Conservation (phyloP, 805 yeast genomes). For the Candida nanaspora region DNA sequence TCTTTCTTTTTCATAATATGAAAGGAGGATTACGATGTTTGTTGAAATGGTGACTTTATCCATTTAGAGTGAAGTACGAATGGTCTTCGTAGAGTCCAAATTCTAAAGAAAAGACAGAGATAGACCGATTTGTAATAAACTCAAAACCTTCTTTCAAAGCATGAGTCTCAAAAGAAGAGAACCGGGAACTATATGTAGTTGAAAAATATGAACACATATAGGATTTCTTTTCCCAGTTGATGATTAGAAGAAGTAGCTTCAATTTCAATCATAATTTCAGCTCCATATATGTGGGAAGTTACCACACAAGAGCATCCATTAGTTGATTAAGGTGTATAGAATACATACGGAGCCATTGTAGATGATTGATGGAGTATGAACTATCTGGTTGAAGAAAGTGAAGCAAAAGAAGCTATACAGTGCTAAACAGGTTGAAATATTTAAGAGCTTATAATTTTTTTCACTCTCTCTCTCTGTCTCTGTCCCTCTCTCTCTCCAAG, state of each 20-base stretch:
- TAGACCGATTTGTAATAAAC: slow-evolving; percentile 23
- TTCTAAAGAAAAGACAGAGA: not conserved
- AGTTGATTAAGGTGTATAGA: not conserved
- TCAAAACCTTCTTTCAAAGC: slow-evolving; percentile 21
- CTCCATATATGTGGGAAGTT: no score
- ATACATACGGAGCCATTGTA: slow-evolving; percentile 4
- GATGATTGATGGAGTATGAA: not conserved
- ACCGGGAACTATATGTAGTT: no score
- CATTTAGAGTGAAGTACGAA: slow-evolving; percentile 28
- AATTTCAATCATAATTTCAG: slow-evolving; percentile 1
- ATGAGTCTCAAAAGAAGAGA: no score
- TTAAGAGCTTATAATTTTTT: no score
- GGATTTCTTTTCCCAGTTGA: no score
- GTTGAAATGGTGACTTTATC: slow-evolving; percentile 12
- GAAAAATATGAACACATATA: no score
- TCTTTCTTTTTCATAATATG: no score
- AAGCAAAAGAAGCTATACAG: not conserved
- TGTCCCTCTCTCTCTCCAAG: no score
- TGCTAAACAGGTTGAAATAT: not conserved
- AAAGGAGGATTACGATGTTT: slow-evolving; percentile 23
- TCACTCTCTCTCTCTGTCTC: no score
- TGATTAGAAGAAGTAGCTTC: no score
- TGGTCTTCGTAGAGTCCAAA: not conserved
- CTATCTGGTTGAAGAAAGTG: not conserved
- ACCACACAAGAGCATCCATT: slow-evolving; percentile 1